Percentiles rank a stretch among this genome's conserved stretches.
phyloP scores from a whole-genome alignment of 2,329 filamentous ascomycete genomes.

The Trichoderma simmonsii region DNA sequence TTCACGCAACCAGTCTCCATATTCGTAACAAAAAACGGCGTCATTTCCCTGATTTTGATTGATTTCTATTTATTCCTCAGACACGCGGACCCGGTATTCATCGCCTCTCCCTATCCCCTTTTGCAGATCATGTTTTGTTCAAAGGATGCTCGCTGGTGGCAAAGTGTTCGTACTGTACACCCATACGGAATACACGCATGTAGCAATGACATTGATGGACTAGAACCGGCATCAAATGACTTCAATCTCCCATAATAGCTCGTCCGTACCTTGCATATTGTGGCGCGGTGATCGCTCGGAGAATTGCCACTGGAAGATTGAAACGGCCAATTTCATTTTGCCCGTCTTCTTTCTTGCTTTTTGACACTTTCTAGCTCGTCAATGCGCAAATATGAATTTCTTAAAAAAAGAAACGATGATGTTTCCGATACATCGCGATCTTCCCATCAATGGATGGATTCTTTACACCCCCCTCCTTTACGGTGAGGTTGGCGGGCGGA shows the following conservation, averaged over 20 bases:
- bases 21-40: background rate
- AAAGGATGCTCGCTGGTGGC: background rate
- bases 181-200: background rate
- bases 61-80: background rate
- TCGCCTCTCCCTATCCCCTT: background rate
- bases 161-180: background rate
- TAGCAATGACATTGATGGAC: background rate
- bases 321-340: background rate
- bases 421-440: constrained; percentile 16
- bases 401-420: background rate
- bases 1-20: background rate
- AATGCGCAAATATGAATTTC: background rate
- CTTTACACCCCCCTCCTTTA: background rate
- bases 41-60: background rate
- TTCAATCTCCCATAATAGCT: background rate
- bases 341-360: background rate
- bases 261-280: constrained; percentile 11
- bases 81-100: background rate
- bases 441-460: background rate
- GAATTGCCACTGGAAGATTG: background rate
- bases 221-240: background rate
- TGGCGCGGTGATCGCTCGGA: constrained; percentile 14
- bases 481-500: background rate
- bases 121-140: background rate
- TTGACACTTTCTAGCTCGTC: background rate